These are phyloP conservation scores for Paxillus rubicundulus DNA, from an alignment of 768 basidiomycete genomes.

Conservation along the genomic window DNA sequence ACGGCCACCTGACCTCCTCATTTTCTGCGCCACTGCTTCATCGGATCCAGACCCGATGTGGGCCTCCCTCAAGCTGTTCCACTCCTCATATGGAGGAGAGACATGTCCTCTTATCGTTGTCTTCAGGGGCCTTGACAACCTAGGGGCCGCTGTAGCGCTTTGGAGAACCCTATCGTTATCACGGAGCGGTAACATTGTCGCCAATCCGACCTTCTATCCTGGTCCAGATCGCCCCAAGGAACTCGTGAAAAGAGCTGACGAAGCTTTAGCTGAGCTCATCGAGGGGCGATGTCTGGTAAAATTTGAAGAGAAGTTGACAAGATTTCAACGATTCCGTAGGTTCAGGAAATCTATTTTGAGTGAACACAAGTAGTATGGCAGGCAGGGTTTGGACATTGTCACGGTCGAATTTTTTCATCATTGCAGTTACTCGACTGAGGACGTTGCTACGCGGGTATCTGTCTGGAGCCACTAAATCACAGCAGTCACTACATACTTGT, in stretches of 20 bases:
- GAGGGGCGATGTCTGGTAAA: slow-evolving; percentile 18
- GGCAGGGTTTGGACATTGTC: not conserved
- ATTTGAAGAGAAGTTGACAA: slow-evolving; percentile 16
- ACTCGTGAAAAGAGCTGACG: slow-evolving; percentile 15
- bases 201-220: slow-evolving; percentile 22
- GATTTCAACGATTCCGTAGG: slow-evolving; percentile 17
- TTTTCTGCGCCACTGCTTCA: slow-evolving; percentile 19
- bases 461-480: too few species aligned
- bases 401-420: too few species aligned
- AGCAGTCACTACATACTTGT: too few species aligned
- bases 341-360: slow-evolving; percentile 15
- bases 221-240: slow-evolving; percentile 9
- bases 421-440: not conserved
- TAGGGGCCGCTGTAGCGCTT: slow-evolving; percentile 9
- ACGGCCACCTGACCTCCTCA: slow-evolving; percentile 19
- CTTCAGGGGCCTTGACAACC: slow-evolving; percentile 17
- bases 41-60: slow-evolving; percentile 9
- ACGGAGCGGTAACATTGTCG: slow-evolving; percentile 12
- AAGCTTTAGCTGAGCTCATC: slow-evolving; percentile 15
- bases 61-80: slow-evolving; percentile 16
- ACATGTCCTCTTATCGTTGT: slow-evolving; percentile 22
- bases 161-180: slow-evolving; percentile 18
- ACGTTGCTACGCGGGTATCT: too few species aligned
- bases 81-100: slow-evolving; percentile 15
- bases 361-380: slow-evolving; percentile 8